Evolutionary conservation across 768 basidiomycete genomes (phyloP).

Genomic region (Auriscalpium orientale): DNA sequence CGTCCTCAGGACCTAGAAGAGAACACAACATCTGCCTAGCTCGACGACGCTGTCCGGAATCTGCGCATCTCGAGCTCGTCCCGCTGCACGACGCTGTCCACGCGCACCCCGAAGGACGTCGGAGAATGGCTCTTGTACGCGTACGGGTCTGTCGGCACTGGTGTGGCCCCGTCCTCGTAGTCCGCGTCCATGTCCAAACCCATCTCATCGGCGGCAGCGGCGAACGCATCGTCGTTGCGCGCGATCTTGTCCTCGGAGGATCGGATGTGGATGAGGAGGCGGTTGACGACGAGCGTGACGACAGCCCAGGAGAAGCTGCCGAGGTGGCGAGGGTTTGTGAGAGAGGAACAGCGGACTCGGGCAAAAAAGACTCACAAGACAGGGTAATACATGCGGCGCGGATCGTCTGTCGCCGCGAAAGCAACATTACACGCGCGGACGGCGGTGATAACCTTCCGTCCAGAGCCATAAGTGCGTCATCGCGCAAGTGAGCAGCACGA

Average conservation of each 20-base stretch:
- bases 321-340: neutral
- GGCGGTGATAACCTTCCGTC: neutral
- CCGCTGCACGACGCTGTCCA: neutral
- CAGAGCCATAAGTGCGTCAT: neutral
- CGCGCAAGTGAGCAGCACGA: neutral
- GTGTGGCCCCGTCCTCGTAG: neutral
- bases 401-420: neutral
- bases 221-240: neutral
- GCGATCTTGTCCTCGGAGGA: neutral
- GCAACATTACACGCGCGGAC: neutral
- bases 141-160: neutral
- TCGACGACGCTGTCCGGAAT: no score
- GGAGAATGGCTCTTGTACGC: no score
- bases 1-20: no score
- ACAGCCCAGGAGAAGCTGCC: slow-evolving; percentile 6
- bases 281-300: neutral
- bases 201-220: neutral
- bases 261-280: slow-evolving; percentile 1
- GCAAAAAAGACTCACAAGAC: slow-evolving; percentile 1
- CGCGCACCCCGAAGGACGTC: neutral
- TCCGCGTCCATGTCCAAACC: neutral
- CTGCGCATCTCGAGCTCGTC: neutral
- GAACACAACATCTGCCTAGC: no score
- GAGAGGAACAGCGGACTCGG: neutral
- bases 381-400: neutral